Evolutionary conservation across 805 yeast species (phyloP), one percentile per base, ranked within the genome.

Genomic region (Myxozyma melibiosi): DNA sequence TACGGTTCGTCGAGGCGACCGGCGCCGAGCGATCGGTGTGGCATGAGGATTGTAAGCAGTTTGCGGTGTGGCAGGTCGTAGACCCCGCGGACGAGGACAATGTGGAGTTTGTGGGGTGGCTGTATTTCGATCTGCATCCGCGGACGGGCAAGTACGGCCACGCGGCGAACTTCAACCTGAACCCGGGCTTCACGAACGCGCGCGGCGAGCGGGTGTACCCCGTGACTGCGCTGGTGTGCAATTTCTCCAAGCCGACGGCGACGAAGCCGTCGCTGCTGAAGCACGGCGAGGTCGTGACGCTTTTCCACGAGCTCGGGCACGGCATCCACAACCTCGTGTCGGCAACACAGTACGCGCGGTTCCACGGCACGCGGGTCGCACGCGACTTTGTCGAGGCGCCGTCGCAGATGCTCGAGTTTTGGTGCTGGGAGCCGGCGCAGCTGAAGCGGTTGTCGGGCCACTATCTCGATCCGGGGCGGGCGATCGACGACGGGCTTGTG

Each of bases 381-480:
- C 79, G 94, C 80, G 96, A 89, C 73, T 89, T 89, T 73, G 96
- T 89, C 48, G 96, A 89, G 72, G 88, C 92, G 57, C 96, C 96
- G 27, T 88, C 96, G 1, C 96, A 89, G 74, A 82, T 89, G 84
- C 76, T 89, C 65, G 96, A 89, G 71, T 86, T 83, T 71, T 89
- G 94, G 89, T 85, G 91, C 37, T 89, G 96, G 96, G 80, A 84
- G 52, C 78, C 78, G 52, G 73, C 77, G 38, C 84, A 83, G 70
- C 75, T 89, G 62, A 78, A 76, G 64, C 67, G 69, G 8, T 72
- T 89, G 52, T 84, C 92, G 0, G 76, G 80, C 20, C 96, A 89
- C 70, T 88, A 85, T 69, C 50, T 71, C 38, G 74, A 79, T 51
- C 76, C 84, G 2, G 82, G 82, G 25, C 81, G 80, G 66, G 74